phyloP scores from a whole-genome alignment of 2,329 filamentous ascomycete species.

The Sclerotinia spermophila region DNA sequence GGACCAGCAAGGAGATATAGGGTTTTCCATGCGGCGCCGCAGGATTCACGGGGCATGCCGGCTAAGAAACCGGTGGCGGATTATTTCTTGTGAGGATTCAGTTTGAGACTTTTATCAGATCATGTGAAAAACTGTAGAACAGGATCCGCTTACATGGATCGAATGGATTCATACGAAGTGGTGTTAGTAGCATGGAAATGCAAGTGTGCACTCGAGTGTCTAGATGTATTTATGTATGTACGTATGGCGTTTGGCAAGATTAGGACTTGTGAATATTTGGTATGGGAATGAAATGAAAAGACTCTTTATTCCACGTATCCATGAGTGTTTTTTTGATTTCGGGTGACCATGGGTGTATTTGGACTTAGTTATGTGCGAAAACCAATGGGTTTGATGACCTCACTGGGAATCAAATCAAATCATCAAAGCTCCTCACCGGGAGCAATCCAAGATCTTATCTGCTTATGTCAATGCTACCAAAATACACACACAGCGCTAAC shows the following conservation, averaged over 20 bases:
- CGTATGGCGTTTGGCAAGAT: neutral
- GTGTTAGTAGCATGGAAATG: neutral
- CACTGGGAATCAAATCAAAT: no score
- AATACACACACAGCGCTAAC: neutral
- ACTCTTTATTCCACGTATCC: neutral
- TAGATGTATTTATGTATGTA: conserved; percentile 1
- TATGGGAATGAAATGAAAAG: neutral
- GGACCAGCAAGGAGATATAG: conserved; percentile 88
- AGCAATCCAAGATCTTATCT: neutral
- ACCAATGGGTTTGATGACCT: no score
- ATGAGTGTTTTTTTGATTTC: neutral
- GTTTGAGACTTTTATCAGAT: neutral
- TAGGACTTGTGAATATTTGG: neutral
- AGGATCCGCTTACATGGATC: neutral
- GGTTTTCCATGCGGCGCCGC: conserved; percentile 94
- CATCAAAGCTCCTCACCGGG: neutral
- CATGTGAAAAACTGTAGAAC: neutral
- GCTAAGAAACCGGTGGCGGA: conserved; percentile 97
- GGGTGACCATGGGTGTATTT: no score
- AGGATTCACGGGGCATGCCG: conserved; percentile 95
- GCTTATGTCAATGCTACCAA: neutral
- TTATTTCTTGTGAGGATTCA: conserved; percentile 72
- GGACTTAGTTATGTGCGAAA: neutral
- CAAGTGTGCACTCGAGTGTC: neutral
- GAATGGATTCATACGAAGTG: neutral